Evolutionary conservation across 139 green algal species (phyloP).

Genomic region (Coelastrella sp.): DNA sequence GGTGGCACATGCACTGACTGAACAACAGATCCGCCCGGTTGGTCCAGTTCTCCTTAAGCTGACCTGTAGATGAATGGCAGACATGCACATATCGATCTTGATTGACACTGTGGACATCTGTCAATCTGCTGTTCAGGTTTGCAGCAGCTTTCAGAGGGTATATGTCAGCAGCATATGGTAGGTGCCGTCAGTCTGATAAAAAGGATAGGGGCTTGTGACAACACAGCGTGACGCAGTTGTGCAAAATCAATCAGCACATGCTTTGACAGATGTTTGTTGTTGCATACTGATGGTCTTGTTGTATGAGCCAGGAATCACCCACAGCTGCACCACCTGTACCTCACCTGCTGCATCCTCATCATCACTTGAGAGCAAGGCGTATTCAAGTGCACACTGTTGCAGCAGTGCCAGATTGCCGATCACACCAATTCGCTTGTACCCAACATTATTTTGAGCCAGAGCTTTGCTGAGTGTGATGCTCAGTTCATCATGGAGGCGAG

Average conservation of each 20-base stretch:
- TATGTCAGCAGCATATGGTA: no score
- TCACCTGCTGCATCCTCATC: constrained; percentile 23
- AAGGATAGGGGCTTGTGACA: no score
- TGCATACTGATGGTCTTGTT: no score
- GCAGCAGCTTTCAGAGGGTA: background rate
- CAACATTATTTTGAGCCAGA: constrained; percentile 28
- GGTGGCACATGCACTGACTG: background rate
- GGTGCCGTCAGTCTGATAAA: no score
- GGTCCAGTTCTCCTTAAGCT: constrained; percentile 10
- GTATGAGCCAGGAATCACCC: no score
- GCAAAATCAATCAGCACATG: no score
- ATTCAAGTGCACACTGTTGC: constrained; percentile 11
- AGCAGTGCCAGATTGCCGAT: constrained; percentile 51
- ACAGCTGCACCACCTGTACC: no score
- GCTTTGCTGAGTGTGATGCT: constrained; percentile 57
- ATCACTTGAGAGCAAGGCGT: background rate
- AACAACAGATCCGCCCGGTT: constrained; percentile 33
- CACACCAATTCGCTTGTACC: constrained; percentile 61
- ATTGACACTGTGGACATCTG: no score
- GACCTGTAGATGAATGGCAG: background rate
- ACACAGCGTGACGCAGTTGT: no score
- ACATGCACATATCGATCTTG: no score
- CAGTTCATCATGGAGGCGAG: constrained; percentile 56
- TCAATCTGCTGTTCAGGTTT: no score
- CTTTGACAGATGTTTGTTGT: no score